Evolutionary conservation across 306 rosid species (phyloP).

Genomic region (Lithocarpus polystachyus): DNA sequence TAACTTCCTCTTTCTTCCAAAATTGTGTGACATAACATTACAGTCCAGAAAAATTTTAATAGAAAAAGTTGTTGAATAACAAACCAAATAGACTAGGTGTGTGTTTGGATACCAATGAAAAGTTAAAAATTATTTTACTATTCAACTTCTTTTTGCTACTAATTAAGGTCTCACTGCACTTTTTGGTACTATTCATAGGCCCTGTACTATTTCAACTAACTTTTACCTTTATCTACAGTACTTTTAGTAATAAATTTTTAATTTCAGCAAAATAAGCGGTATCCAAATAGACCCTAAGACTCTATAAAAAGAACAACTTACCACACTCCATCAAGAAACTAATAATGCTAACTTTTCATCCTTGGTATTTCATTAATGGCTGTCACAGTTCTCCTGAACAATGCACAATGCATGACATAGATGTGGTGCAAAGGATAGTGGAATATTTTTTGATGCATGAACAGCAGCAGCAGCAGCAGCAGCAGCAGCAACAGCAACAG

Average conservation of each 20-base stretch:
- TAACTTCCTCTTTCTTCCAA: not conserved
- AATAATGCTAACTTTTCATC: not conserved
- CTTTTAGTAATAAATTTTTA: too few relatives aligned
- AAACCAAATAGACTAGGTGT: too few relatives aligned
- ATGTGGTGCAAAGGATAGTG: constrained; percentile 74
- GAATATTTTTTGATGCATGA: constrained; percentile 92
- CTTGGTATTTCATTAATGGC: constrained; percentile 23
- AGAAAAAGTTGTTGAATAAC: not conserved
- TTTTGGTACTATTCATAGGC: too few relatives aligned
- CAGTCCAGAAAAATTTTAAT: not conserved
- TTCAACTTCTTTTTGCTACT: too few relatives aligned
- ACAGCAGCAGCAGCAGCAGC: constrained; percentile 61
- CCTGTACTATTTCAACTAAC: too few relatives aligned
- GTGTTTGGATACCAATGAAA: too few relatives aligned
- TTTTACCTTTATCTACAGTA: too few relatives aligned
- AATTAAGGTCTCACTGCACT: too few relatives aligned
- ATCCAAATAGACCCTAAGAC: too few relatives aligned
- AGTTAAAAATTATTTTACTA: too few relatives aligned
- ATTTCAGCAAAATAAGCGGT: too few relatives aligned
- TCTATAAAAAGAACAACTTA: not conserved
- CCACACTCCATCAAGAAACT: not conserved
- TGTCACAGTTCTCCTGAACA: constrained; percentile 52
- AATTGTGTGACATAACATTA: constrained; percentile 4
- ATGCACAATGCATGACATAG: constrained; percentile 70
- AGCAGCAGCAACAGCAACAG: constrained; percentile 53